These are phyloP conservation scores for Sanghuangporus weigelae DNA, from an alignment of 1,284 basidiomycete species.

Conservation along the genomic window DNA sequence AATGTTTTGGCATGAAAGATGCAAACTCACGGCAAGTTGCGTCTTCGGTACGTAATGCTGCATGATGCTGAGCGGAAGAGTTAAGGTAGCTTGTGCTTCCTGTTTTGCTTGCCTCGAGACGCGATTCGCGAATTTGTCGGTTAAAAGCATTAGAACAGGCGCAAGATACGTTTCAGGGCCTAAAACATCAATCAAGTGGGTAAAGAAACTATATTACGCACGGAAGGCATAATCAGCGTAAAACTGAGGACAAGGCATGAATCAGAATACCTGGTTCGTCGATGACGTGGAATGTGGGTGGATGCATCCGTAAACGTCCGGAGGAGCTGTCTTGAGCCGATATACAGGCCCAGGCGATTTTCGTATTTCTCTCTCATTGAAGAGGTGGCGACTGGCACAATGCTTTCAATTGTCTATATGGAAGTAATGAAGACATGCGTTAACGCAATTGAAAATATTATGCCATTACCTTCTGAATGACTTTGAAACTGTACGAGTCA, in stretches of 20 bases:
- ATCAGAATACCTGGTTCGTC: constrained; percentile 66
- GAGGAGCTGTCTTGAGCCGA: constrained; percentile 68
- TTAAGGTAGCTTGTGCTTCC: constrained; percentile 56
- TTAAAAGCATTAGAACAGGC: constrained; percentile 80
- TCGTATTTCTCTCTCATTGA: constrained; percentile 59
- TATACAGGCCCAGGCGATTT: constrained; percentile 54
- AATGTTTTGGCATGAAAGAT: constrained; percentile 12
- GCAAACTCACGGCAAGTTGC: constrained; percentile 52
- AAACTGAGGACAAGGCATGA: constrained; percentile 1
- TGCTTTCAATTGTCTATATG: constrained; percentile 79
- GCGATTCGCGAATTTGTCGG: constrained; percentile 74
- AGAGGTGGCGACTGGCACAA: constrained; percentile 88
- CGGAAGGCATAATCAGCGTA: constrained; percentile 15
- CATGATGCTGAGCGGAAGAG: constrained; percentile 62
- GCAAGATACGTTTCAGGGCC: constrained; percentile 80
- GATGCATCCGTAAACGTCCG: constrained; percentile 88
- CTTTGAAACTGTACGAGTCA: constrained; percentile 91
- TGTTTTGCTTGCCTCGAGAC: constrained; percentile 60
- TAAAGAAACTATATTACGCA: constrained; percentile 69
- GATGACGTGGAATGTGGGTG: constrained; percentile 83
- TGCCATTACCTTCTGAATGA: constrained; percentile 82
- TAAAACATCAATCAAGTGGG: constrained; percentile 84
- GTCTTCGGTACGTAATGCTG: constrained; percentile 50
- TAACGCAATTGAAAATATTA: not conserved
- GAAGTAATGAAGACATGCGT: not conserved